A percentile compares a stretch with the other conserved stretches of the same genome.
Conservation (phyloP, 106 monocot genomes). For the Iris macrosiphon region DNA sequence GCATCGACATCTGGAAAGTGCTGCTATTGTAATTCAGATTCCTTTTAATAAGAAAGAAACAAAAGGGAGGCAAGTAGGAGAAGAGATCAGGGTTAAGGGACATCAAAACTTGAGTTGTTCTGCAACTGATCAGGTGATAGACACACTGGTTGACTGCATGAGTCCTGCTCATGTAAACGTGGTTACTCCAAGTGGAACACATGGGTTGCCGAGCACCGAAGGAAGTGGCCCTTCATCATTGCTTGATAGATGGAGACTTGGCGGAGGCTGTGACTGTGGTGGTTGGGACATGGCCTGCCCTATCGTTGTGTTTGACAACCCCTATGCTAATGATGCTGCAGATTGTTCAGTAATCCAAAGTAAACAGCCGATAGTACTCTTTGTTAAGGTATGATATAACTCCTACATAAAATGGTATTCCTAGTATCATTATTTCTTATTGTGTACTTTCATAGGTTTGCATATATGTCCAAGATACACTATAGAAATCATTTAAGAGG, state of each 20-base stretch:
- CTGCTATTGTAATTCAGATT: constrained; percentile 49
- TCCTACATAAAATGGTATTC: neutral
- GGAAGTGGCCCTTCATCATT: constrained; percentile 68
- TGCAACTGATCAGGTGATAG: constrained; percentile 6
- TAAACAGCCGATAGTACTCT: constrained; percentile 37
- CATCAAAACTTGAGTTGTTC: neutral
- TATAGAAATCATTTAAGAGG: no score
- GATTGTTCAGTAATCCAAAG: constrained; percentile 19
- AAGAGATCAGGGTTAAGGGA: neutral
- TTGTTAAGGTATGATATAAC: constrained; percentile 51
- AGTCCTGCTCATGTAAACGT: constrained; percentile 37
- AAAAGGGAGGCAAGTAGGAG: constrained; percentile 18
- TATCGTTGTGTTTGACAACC: constrained; percentile 52
- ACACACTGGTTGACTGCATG: neutral
- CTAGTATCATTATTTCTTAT: no score
- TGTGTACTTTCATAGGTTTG: no score
- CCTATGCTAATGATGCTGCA: constrained; percentile 10
- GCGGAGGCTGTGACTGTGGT: constrained; percentile 93
- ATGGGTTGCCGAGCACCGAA: constrained; percentile 53
- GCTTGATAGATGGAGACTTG: constrained; percentile 81
- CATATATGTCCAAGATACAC: no score
- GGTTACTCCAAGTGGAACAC: constrained; percentile 51
- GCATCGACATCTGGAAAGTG: constrained; percentile 53
- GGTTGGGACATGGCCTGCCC: constrained; percentile 99
- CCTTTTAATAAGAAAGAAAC: constrained; percentile 42